phyloP scores from a whole-genome alignment of 805 yeast genomes.

The Kodamaea sagamina region DNA sequence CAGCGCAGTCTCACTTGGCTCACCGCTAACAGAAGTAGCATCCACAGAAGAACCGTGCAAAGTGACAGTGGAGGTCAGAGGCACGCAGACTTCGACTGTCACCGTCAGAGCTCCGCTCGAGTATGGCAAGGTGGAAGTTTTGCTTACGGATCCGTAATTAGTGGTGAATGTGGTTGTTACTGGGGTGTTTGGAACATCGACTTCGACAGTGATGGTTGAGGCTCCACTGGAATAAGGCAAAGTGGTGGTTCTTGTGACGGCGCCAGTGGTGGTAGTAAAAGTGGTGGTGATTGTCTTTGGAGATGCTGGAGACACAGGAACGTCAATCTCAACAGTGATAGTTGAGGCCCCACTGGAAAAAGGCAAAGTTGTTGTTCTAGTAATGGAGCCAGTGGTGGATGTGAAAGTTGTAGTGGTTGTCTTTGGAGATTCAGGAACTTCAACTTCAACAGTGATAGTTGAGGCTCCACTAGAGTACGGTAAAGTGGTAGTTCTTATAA shows the following conservation, averaged over 20 bases:
- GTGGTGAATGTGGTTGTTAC: neutral
- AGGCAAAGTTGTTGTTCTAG: constrained; percentile 10
- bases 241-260: constrained; percentile 1
- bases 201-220: neutral
- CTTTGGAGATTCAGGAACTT: neutral
- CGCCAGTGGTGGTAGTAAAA: constrained; percentile 2
- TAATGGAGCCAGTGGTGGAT: constrained; percentile 6
- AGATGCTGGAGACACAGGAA: constrained; percentile 2
- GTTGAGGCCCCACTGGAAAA: neutral
- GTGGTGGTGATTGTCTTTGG: constrained; percentile 1
- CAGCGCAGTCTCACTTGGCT: neutral
- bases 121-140: constrained; percentile 8
- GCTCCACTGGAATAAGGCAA: constrained; percentile 4
- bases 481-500: constrained; percentile 8
- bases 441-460: constrained; percentile 9
- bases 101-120: constrained; percentile 1
- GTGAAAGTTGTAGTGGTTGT: constrained; percentile 4
- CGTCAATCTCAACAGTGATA: constrained; percentile 6
- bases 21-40: neutral
- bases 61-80: neutral
- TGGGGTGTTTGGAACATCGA: neutral
- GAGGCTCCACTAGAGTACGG: constrained; percentile 2
- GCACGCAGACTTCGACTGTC: neutral
- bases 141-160: constrained; percentile 1
- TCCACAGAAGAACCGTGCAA: neutral